These are phyloP conservation scores for Neurospora sp. DNA, from an alignment of 495 filamentous ascomycete species.

Conservation along the genomic window DNA sequence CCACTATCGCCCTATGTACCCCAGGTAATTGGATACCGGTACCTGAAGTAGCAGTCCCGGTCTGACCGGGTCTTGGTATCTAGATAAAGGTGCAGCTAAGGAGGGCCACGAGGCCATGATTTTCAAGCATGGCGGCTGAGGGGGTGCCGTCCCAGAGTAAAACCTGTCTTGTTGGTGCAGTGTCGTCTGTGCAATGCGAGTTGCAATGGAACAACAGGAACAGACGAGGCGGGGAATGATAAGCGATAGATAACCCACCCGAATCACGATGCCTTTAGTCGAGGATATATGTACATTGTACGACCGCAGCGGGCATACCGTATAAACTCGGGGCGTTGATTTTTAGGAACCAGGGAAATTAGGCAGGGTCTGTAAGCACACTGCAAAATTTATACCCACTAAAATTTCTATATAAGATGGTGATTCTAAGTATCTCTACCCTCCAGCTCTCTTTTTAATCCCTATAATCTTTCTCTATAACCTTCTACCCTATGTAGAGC, in stretches of 20 bases:
- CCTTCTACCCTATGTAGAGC: too few relatives aligned
- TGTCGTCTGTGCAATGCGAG: background rate
- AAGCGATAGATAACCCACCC: background rate
- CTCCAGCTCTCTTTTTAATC: too few relatives aligned
- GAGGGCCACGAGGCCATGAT: background rate
- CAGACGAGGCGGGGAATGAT: background rate
- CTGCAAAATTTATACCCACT: too few relatives aligned
- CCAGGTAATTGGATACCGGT: background rate
- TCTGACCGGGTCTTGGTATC: background rate
- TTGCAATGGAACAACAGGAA: background rate
- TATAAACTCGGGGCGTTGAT: too few relatives aligned
- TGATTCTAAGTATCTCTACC: too few relatives aligned
- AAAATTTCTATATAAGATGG: too few relatives aligned
- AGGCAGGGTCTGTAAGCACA: too few relatives aligned
- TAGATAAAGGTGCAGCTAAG: background rate
- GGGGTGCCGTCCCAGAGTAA: background rate
- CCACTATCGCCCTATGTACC: background rate
- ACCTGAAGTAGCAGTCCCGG: background rate
- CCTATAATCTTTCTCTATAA: too few relatives aligned
- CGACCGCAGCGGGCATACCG: background rate
- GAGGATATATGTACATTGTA: background rate
- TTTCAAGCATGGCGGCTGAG: background rate
- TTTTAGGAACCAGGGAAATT: too few relatives aligned
- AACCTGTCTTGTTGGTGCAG: background rate
- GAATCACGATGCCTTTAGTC: background rate